Evolutionary conservation across 495 filamentous ascomycete genomes (phyloP).

Genomic region (Penicillium arizonense): DNA sequence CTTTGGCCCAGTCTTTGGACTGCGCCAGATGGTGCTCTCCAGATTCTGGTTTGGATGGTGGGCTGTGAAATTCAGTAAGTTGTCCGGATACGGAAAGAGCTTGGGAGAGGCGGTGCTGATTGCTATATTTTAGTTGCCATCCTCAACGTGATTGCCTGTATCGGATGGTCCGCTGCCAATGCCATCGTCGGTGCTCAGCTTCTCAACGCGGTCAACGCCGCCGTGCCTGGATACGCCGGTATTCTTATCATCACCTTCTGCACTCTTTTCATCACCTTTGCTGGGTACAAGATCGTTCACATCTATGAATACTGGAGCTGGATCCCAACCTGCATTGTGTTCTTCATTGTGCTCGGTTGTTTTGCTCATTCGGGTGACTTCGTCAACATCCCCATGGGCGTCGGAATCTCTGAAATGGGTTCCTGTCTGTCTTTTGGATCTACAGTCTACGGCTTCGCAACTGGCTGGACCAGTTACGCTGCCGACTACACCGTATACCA

Average conservation of each 20-base stretch:
- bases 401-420: slow-evolving; percentile 62
- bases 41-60: slow-evolving; percentile 79
- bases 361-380: slow-evolving; percentile 78
- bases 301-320: slow-evolving; percentile 75
- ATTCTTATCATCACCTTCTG: slow-evolving; percentile 73
- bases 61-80: slow-evolving; percentile 68
- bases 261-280: slow-evolving; percentile 69
- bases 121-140: slow-evolving; percentile 53
- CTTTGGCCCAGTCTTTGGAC: slow-evolving; percentile 73
- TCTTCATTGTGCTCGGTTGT: slow-evolving; percentile 69
- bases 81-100: background rate
- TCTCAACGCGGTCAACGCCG: slow-evolving; percentile 69
- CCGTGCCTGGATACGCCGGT: slow-evolving; percentile 71
- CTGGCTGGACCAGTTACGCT: slow-evolving; percentile 77
- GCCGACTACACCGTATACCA: slow-evolving; percentile 87
- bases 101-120: background rate
- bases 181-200: slow-evolving; percentile 82
- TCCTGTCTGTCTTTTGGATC: slow-evolving; percentile 69
- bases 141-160: slow-evolving; percentile 74
- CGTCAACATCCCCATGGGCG: slow-evolving; percentile 60
- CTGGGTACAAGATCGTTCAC: slow-evolving; percentile 83
- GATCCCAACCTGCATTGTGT: slow-evolving; percentile 75
- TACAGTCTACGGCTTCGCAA: slow-evolving; percentile 73
- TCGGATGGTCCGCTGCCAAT: slow-evolving; percentile 76
- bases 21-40: slow-evolving; percentile 85